Evolutionary conservation across 1,284 basidiomycete species (phyloP).

Genomic region (Leccinum subrobustum): DNA sequence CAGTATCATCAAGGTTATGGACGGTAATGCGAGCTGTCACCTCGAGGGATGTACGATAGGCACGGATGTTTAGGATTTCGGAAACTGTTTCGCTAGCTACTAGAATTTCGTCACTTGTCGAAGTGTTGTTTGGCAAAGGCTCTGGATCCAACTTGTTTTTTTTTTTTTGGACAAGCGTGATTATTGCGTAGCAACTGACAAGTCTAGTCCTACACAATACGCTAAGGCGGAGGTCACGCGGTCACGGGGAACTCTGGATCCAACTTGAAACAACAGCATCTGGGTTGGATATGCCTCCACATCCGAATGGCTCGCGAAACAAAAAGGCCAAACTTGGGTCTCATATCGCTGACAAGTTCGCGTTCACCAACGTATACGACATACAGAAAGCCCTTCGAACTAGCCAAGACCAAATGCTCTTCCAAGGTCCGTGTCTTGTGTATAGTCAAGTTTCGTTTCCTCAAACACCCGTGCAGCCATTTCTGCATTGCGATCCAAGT

Average conservation of each 20-base stretch:
- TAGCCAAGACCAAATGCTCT: conserved; percentile 23
- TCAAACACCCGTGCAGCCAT: conserved; percentile 37
- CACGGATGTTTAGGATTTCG: not conserved
- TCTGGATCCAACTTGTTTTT: conserved; percentile 18
- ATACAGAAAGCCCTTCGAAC: conserved; percentile 22
- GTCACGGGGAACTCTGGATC: no score
- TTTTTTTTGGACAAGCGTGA: no score
- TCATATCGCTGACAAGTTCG: conserved; percentile 1
- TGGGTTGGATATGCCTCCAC: conserved; percentile 13
- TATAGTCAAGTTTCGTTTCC: not conserved
- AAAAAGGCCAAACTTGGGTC: conserved; percentile 18
- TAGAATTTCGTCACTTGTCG: not conserved
- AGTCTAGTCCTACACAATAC: no score
- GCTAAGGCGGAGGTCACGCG: no score
- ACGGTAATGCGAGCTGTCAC: conserved; percentile 11
- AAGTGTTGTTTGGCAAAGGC: conserved; percentile 27
- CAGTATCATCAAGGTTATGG: conserved; percentile 30
- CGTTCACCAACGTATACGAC: conserved; percentile 24
- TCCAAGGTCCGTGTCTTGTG: conserved; percentile 23
- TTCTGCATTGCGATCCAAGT: conserved; percentile 38
- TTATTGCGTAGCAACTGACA: no score
- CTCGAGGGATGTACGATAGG: not conserved
- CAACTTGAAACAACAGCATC: conserved; percentile 17
- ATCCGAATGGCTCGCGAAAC: not conserved
- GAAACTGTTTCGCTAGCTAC: not conserved